phyloP scores from a whole-genome alignment of 371 early-diverging fungal genomes.

The Saksenaea vasiformis region DNA sequence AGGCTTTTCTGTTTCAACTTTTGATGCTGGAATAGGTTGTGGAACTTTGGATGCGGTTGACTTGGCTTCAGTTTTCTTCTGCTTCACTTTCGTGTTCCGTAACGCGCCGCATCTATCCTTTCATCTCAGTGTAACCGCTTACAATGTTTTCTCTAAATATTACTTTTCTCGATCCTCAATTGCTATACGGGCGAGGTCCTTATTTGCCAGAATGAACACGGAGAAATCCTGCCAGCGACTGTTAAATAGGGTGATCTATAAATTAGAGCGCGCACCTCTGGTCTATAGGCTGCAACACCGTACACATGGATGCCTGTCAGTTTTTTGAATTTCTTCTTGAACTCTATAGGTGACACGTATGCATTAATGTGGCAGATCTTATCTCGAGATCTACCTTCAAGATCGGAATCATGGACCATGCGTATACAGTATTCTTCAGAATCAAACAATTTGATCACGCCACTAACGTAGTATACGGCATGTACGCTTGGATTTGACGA shows the following conservation, averaged over 20 bases:
- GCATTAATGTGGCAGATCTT: not conserved
- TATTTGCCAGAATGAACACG: slow-evolving; percentile 7
- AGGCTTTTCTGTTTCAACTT: not conserved
- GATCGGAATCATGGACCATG: slow-evolving; percentile 10
- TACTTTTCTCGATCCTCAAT: slow-evolving; percentile 36
- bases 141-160: not conserved
- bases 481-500: not conserved
- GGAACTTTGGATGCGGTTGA: not conserved
- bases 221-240: slow-evolving; percentile 12
- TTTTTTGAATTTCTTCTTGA: slow-evolving; percentile 8
- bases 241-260: not conserved
- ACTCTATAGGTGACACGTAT: slow-evolving; percentile 5
- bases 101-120: not conserved
- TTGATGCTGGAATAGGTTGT: not conserved
- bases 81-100: not conserved
- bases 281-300: slow-evolving; percentile 11
- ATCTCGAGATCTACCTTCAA: slow-evolving; percentile 8
- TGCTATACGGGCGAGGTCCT: slow-evolving; percentile 17
- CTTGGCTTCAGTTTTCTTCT: not conserved
- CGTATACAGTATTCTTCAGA: not conserved
- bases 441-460: not conserved
- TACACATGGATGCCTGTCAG: slow-evolving; percentile 21
- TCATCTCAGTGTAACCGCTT: not conserved
- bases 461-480: slow-evolving; percentile 14
- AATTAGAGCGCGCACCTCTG: slow-evolving; percentile 8